phyloP scores from a whole-genome alignment of 805 yeast species.

The Candida piceae region DNA sequence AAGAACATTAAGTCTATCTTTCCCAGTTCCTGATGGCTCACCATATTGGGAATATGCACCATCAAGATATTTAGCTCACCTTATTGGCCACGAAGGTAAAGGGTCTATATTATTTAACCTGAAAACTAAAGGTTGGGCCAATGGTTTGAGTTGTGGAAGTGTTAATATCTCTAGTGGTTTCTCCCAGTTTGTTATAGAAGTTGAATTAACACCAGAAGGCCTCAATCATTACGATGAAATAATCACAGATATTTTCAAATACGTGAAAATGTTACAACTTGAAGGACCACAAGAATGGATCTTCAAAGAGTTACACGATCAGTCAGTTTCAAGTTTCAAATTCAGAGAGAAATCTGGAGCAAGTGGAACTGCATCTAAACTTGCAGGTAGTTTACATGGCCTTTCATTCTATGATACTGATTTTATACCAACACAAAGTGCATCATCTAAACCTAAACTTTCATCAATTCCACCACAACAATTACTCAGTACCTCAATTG shows the following conservation, averaged over 20 bases:
- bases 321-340: slow-evolving; percentile 65
- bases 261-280: slow-evolving; percentile 53
- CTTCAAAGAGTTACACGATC: slow-evolving; percentile 67
- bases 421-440: slow-evolving; percentile 8
- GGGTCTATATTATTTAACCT: slow-evolving; percentile 75
- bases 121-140: slow-evolving; percentile 75
- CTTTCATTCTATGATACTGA: slow-evolving; percentile 21
- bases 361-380: slow-evolving; percentile 60
- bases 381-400: slow-evolving; percentile 26
- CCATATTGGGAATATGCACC: slow-evolving; percentile 67
- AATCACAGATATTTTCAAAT: slow-evolving; percentile 59
- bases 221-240: slow-evolving; percentile 58
- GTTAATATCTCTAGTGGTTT: slow-evolving; percentile 61
- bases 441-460: slow-evolving; percentile 3
- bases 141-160: slow-evolving; percentile 69
- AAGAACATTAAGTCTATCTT: slow-evolving; percentile 60
- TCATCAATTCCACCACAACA: slow-evolving; percentile 55
- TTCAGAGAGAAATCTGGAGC: slow-evolving; percentile 76
- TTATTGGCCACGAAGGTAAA: slow-evolving; percentile 88
- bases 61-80: slow-evolving; percentile 65
- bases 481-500: slow-evolving; percentile 50
- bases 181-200: slow-evolving; percentile 60
- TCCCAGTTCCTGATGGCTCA: slow-evolving; percentile 72
- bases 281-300: slow-evolving; percentile 74
- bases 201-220: slow-evolving; percentile 77